Percentiles rank a stretch among this genome's conserved stretches.
Conservation (phyloP, 768 basidiomycete genomes). For the Serendipita sp. region DNA sequence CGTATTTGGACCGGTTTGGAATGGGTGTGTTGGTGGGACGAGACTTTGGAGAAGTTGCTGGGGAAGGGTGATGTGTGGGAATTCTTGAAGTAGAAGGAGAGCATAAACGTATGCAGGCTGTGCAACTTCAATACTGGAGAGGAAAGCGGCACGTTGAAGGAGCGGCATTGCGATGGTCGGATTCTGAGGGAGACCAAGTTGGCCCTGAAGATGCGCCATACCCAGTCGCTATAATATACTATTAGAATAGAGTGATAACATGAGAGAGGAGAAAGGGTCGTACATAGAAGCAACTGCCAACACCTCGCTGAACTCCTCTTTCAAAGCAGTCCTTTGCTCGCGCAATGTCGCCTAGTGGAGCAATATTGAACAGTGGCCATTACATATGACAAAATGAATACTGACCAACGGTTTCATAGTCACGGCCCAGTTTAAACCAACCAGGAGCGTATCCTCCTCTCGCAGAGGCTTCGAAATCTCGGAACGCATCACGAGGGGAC, state of each 20-base stretch:
- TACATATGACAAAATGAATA: neutral
- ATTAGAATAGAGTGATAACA: conserved; percentile 4
- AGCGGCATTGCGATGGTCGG: conserved; percentile 47
- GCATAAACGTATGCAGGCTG: conserved; percentile 82
- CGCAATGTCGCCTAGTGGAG: conserved; percentile 36
- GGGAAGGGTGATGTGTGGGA: conserved; percentile 41
- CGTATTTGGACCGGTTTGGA: conserved; percentile 23
- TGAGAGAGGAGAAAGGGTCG: conserved; percentile 17
- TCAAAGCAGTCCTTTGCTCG: conserved; percentile 79
- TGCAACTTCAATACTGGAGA: conserved; percentile 57
- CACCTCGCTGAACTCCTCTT: conserved; percentile 53
- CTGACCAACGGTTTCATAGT: conserved; percentile 57
- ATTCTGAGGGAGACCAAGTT: conserved; percentile 46
- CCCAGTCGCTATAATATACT: conserved; percentile 52
- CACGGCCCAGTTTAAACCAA: conserved; percentile 83
- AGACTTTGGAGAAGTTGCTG: conserved; percentile 16
- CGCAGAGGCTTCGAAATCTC: conserved; percentile 76
- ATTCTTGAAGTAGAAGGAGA: conserved; percentile 73
- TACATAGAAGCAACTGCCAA: conserved; percentile 66
- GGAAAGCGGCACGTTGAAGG: conserved; percentile 59
- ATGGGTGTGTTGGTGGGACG: conserved; percentile 6
- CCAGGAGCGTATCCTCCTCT: conserved; percentile 58
- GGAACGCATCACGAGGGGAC: conserved; percentile 67
- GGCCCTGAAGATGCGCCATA: conserved; percentile 82
- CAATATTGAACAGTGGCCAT: too few species aligned